Evolutionary conservation across 768 basidiomycete genomes (phyloP).

Genomic region (Russula earlei): DNA sequence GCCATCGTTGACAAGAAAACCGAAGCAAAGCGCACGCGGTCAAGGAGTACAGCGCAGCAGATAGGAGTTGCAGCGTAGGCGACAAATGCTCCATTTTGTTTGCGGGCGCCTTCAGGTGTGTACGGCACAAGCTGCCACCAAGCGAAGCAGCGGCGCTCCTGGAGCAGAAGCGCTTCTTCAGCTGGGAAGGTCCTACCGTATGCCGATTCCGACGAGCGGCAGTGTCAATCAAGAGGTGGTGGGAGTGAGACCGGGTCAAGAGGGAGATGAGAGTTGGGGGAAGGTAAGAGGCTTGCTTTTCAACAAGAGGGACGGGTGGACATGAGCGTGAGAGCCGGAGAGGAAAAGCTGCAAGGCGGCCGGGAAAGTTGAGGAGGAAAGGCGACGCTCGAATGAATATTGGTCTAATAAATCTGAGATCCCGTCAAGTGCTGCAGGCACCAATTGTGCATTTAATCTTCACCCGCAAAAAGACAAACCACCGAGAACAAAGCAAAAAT

Average conservation of each 20-base stretch:
- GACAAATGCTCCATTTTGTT: background rate
- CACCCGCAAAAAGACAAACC: too few species aligned
- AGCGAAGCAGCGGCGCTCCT: background rate
- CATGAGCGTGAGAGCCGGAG: too few species aligned
- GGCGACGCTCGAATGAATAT: too few species aligned
- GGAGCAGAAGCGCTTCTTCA: background rate
- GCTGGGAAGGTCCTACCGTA: background rate
- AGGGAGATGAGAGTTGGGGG: too few species aligned
- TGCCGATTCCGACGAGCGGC: too few species aligned
- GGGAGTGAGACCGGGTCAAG: too few species aligned
- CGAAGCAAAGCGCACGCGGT: background rate
- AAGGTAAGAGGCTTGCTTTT: constrained; percentile 21
- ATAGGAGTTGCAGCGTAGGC: background rate
- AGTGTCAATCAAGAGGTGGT: background rate
- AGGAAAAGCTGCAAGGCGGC: too few species aligned
- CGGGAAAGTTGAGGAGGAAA: too few species aligned
- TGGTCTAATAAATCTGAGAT: too few species aligned
- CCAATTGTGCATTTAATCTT: too few species aligned
- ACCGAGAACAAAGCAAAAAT: too few species aligned
- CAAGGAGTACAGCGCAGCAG: background rate
- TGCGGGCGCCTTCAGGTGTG: background rate
- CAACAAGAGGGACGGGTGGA: background rate
- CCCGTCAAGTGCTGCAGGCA: too few species aligned
- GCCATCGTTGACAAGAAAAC: background rate
- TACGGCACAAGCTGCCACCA: background rate